Percentiles rank a stretch among this genome's conserved stretches.
These are phyloP conservation scores for Cercospora sesami DNA, from an alignment of 2,329 filamentous ascomycete species.

Conservation along the genomic window DNA sequence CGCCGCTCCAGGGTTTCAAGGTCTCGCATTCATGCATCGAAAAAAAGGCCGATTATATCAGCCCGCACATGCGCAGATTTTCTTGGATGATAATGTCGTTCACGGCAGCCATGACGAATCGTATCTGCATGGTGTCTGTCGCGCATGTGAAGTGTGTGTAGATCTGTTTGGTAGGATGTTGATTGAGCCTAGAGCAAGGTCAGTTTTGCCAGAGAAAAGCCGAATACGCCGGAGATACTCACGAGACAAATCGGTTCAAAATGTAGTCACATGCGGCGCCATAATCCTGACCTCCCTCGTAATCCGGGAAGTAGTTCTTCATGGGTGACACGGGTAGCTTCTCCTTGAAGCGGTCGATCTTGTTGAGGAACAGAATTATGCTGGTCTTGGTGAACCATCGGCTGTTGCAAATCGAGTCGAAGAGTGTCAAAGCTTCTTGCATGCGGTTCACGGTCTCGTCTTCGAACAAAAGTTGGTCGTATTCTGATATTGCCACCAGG, in stretches of 20 bases:
- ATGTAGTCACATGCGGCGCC: constrained; percentile 97
- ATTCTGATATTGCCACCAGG: constrained; percentile 94
- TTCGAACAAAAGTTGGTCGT: constrained; percentile 93
- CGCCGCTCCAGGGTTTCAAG: background rate
- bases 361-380: constrained; percentile 73
- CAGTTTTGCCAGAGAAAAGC: constrained; percentile 13
- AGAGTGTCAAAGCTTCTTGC: constrained; percentile 70
- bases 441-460: constrained; percentile 81
- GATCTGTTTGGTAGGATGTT: constrained; percentile 99
- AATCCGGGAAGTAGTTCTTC: constrained; percentile 75
- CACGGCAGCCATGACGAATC: constrained; percentile 99
- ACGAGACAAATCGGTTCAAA: constrained; percentile 85
- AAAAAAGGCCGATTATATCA: constrained; percentile 65
- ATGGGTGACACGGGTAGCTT: constrained; percentile 71
- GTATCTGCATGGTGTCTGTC: constrained; percentile 97
- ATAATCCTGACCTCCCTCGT: constrained; percentile 94
- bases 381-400: constrained; percentile 72
- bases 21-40: background rate
- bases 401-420: constrained; percentile 72
- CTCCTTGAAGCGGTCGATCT: constrained; percentile 74
- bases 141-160: constrained; percentile 99
- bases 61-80: constrained; percentile 92
- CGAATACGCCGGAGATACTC: constrained; percentile 23
- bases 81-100: constrained; percentile 99
- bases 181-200: constrained; percentile 64